phyloP scores from a whole-genome alignment of 768 basidiomycete species.

The Lentinula raphanica region DNA sequence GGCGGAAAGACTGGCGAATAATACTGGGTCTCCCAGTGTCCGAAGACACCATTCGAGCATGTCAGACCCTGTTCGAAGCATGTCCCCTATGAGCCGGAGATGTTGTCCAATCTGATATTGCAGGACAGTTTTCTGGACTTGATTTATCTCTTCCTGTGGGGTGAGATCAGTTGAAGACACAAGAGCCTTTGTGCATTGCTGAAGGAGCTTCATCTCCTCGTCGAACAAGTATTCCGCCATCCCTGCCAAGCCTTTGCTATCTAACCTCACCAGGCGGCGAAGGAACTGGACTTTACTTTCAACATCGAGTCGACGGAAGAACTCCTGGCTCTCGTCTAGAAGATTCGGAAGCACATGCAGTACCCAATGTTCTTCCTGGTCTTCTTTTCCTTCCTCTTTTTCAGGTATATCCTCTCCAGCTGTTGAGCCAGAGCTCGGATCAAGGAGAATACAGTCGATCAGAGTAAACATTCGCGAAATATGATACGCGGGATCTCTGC shows the following conservation, averaged over 20 bases:
- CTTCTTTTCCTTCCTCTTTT: slow-evolving; percentile 19
- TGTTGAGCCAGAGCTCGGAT: slow-evolving; percentile 10
- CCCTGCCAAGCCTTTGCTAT: slow-evolving; percentile 44
- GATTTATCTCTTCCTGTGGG: slow-evolving; percentile 12
- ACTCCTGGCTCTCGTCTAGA: slow-evolving; percentile 47
- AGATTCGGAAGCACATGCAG: slow-evolving; percentile 51
- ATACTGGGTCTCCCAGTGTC: slow-evolving; percentile 38
- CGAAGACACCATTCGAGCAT: slow-evolving; percentile 39
- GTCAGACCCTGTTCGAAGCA: slow-evolving; percentile 34
- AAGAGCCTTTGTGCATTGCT: slow-evolving; percentile 24
- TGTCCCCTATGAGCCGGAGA: slow-evolving; percentile 43
- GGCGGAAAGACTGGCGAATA: slow-evolving; percentile 33
- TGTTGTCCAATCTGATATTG: slow-evolving; percentile 46
- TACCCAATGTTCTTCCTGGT: slow-evolving; percentile 42
- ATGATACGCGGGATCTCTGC: slow-evolving; percentile 54
- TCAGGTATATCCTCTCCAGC: background rate
- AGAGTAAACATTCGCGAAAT: slow-evolving; percentile 52
- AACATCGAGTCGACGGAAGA: slow-evolving; percentile 53
- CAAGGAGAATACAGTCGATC: slow-evolving; percentile 53
- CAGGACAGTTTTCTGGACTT: slow-evolving; percentile 32
- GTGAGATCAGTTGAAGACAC: slow-evolving; percentile 26
- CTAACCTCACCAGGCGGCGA: slow-evolving; percentile 49
- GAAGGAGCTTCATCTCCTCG: slow-evolving; percentile 56
- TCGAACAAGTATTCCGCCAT: slow-evolving; percentile 66
- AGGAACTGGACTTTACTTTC: slow-evolving; percentile 51